These are phyloP conservation scores for Termitomyces sp. DNA, from an alignment of 768 basidiomycete genomes.

Conservation along the genomic window DNA sequence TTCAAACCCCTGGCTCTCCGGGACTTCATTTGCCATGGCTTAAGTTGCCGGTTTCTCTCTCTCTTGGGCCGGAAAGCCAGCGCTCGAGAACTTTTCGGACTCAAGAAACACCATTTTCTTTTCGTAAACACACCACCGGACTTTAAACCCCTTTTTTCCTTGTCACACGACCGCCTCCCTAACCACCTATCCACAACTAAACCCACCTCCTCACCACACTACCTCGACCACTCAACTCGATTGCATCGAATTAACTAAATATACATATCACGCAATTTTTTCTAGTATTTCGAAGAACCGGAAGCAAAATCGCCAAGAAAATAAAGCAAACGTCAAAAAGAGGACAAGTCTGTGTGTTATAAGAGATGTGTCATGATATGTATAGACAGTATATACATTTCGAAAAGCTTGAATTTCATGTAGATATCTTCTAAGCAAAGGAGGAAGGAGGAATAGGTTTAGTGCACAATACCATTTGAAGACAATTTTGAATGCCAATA, in stretches of 20 bases:
- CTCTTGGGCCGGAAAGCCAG: too few species aligned
- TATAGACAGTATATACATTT: background rate
- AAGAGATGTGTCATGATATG: background rate
- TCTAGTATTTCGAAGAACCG: background rate
- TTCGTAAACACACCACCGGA: too few species aligned
- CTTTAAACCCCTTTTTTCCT: too few species aligned
- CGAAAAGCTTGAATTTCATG: background rate
- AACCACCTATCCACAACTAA: too few species aligned
- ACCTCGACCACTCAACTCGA: too few species aligned
- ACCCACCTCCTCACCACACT: too few species aligned
- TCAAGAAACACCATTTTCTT: too few species aligned
- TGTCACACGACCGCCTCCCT: too few species aligned
- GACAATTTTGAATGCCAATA: background rate
- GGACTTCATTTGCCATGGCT: too few species aligned
- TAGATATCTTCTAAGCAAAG: background rate
- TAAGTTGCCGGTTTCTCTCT: too few species aligned
- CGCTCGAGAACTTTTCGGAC: too few species aligned
- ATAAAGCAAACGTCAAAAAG: background rate
- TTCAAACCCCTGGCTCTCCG: too few species aligned
- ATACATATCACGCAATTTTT: background rate
- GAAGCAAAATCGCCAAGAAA: background rate
- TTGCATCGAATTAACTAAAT: background rate
- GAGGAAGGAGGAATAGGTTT: background rate
- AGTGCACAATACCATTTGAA: background rate
- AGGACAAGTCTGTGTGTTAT: background rate